Conservation (phyloP, 495 filamentous ascomycete species). For the Annulohypoxylon stygium region DNA sequence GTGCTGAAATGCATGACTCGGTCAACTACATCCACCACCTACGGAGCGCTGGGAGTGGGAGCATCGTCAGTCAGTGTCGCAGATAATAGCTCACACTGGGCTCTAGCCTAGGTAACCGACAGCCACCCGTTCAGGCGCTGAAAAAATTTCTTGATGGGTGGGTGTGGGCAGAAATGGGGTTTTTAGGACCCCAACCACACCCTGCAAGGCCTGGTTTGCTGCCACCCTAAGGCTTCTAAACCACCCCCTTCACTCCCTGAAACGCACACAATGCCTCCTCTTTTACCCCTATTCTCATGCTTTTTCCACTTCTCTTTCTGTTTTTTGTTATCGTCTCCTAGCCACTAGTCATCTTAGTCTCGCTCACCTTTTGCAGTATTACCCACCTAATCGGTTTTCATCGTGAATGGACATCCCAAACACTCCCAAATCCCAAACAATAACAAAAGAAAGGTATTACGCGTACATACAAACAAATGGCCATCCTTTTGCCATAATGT, state of each 20-base stretch:
- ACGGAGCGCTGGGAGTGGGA: conserved; percentile 28
- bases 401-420: conserved; percentile 40
- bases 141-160: conserved; percentile 34
- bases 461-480: conserved; percentile 29
- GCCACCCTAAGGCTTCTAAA: conserved; percentile 40
- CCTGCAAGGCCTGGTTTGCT: conserved; percentile 39
- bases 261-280: conserved; percentile 49
- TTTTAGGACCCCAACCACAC: conserved; percentile 50
- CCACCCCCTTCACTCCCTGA: conserved; percentile 48
- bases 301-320: conserved; percentile 32
- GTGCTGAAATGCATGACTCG: conserved; percentile 50
- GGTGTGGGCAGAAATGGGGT: conserved; percentile 42
- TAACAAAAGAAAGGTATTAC: conserved; percentile 28
- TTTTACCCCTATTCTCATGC: conserved; percentile 45
- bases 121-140: conserved; percentile 35
- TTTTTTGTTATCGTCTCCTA: conserved; percentile 37
- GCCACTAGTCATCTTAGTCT: conserved; percentile 31
- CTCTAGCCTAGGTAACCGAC: conserved; percentile 25
- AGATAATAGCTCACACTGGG: conserved; percentile 41
- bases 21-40: conserved; percentile 41
- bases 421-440: conserved; percentile 39
- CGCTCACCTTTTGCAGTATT: conserved; percentile 21
- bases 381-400: conserved; percentile 19
- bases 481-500: neutral
- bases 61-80: conserved; percentile 42